These are phyloP conservation scores for Mayamaea pseudoterrestris DNA, from an alignment of 108 stramenopile species.

Conservation along the genomic window DNA sequence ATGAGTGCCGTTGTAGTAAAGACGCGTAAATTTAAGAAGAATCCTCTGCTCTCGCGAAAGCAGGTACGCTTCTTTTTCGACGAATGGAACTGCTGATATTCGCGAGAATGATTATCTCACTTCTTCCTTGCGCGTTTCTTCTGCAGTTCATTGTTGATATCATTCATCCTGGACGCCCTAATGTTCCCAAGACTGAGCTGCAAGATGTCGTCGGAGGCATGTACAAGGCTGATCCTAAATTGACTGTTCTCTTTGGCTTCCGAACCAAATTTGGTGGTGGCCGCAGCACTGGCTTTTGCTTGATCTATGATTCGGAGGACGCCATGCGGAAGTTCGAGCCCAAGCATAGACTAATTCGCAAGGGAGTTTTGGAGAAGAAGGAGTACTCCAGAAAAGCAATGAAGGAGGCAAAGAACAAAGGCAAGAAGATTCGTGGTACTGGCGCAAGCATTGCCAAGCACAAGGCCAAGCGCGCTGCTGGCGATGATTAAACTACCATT, in stretches of 20 bases:
- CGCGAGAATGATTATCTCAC: neutral
- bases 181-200: slow-evolving; percentile 89
- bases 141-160: slow-evolving; percentile 91
- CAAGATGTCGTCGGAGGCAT: slow-evolving; percentile 86
- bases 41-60: slow-evolving; percentile 92
- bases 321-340: slow-evolving; percentile 94
- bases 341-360: slow-evolving; percentile 85
- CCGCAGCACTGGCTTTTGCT: slow-evolving; percentile 94
- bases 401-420: slow-evolving; percentile 99
- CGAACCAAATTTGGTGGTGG: slow-evolving; percentile 96
- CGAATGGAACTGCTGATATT: neutral
- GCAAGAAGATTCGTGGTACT: slow-evolving; percentile 95
- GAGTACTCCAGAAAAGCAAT: slow-evolving; percentile 94
- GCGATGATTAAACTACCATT: slow-evolving; percentile 49
- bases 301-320: slow-evolving; percentile 95
- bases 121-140: slow-evolving; percentile 4
- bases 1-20: slow-evolving; percentile 93
- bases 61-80: slow-evolving; percentile 64
- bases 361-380: slow-evolving; percentile 75
- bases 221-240: slow-evolving; percentile 89
- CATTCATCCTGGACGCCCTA: slow-evolving; percentile 93
- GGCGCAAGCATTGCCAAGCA: slow-evolving; percentile 96
- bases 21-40: slow-evolving; percentile 97
- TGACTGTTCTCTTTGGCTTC: slow-evolving; percentile 89
- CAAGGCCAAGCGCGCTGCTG: slow-evolving; percentile 98